Conservation (phyloP, 2,329 filamentous ascomycete genomes). For the Geosmithia flava region DNA sequence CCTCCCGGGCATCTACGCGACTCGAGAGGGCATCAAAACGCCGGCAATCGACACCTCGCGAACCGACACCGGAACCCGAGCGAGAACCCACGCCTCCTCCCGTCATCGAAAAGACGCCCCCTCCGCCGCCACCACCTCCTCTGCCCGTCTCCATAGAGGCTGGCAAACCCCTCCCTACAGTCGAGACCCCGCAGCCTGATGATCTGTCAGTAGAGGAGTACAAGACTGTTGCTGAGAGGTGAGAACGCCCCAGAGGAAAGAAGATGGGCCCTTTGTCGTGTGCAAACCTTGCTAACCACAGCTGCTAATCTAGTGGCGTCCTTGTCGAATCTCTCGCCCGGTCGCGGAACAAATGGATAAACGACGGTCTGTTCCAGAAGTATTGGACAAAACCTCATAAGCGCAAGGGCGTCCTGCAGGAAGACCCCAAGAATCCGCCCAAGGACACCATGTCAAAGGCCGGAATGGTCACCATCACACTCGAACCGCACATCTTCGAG, state of each 20-base stretch:
- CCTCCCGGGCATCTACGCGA: conserved; percentile 48
- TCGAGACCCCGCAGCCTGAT: conserved; percentile 53
- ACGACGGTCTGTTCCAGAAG: conserved; percentile 60
- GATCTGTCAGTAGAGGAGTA: conserved; percentile 54
- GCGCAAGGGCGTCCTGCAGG: conserved; percentile 51
- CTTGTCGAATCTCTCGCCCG: conserved; percentile 60
- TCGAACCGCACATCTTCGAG: conserved; percentile 72
- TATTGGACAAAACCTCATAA: conserved; percentile 66
- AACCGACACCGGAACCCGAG: conserved; percentile 17
- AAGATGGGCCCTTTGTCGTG: not conserved
- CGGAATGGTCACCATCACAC: conserved; percentile 60
- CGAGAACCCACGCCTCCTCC: conserved; percentile 30
- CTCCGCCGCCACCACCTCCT: conserved; percentile 41
- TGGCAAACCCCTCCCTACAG: conserved; percentile 58
- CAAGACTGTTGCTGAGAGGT: conserved; percentile 65
- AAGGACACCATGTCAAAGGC: conserved; percentile 63
- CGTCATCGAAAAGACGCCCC: conserved; percentile 21
- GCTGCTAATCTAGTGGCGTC: conserved; percentile 47
- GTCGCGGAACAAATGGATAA: conserved; percentile 63
- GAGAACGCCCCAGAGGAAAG: not conserved
- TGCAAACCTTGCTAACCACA: conserved; percentile 8
- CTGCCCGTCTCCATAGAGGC: conserved; percentile 32
- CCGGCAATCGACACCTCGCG: conserved; percentile 42
- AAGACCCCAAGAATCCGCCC: conserved; percentile 53
- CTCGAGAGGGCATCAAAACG: conserved; percentile 48